Evolutionary conservation across 331 rosid genomes (phyloP), one percentile per base, ranked within the genome.

Genomic region (Acacia concinna): DNA sequence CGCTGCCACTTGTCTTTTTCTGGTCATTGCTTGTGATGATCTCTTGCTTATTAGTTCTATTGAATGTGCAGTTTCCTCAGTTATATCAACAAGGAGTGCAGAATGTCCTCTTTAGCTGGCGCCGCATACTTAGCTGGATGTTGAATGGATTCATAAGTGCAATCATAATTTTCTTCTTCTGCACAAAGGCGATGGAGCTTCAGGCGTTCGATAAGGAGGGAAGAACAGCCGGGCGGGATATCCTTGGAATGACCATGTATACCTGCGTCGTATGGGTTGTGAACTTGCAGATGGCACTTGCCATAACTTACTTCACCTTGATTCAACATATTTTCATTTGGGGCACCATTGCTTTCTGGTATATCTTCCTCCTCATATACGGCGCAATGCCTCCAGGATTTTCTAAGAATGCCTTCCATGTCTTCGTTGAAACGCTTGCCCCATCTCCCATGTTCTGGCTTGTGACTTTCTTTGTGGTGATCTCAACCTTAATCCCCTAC

Each of bases 31-130:
- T 72, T 37, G 72, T 46, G 40, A 28, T 67, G 34, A 62, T 80
- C 70, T 73, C 76, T n/a, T 74, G 20, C 57, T 63, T 85, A 77
- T 86, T 78, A 52, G 31, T 77, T 74, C 44, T 81, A 71, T 81
- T 88, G 63, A 38, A 59, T 68, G 75, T 79, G 79, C 97, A 93
- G 99, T 96, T 93, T 87, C 97, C 99, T 76, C 78, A 85, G 71
- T 73, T 96, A 82, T 96, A 93, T 90, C 99, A 89, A 88, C 90
- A 96, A 96, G 99, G 99, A 38, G 98, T 93, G 31, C 91, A 91
- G 59, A 96, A 96, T 77, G 74, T 89, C 79, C 97, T 93, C 41
- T 96, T 96, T 85, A 89, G 91, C 87, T 96, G 98, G 99, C 74
- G 81, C 14, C 90, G 98, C 31, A 93, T 96, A 70, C 64, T 96